These are phyloP conservation scores for Agaricus blazei DNA, from an alignment of 768 basidiomycete genomes.

Conservation along the genomic window DNA sequence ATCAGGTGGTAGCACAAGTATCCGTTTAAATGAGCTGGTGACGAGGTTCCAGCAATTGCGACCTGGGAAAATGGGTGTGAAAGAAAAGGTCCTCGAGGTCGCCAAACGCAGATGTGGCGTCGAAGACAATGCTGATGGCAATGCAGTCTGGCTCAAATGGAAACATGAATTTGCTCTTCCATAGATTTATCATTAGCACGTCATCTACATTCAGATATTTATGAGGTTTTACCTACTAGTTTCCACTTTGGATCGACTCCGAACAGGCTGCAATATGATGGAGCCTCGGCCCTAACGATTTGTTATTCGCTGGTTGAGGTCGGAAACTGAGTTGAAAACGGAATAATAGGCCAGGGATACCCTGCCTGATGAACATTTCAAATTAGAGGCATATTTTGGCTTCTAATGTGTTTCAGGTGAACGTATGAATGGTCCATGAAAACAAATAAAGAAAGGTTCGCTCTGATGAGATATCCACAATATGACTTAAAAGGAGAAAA, in stretches of 20 bases:
- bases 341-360: neutral
- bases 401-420: constrained; percentile 6
- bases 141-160: constrained; percentile 61
- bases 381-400: no score
- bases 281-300: neutral
- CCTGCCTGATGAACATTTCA: no score
- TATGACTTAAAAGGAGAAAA: neutral
- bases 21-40: constrained; percentile 62
- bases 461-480: neutral
- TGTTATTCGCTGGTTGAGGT: neutral
- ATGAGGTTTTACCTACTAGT: neutral
- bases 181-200: neutral
- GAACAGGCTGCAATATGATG: no score
- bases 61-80: constrained; percentile 55
- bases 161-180: constrained; percentile 24
- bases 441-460: neutral
- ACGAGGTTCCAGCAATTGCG: constrained; percentile 45
- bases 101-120: constrained; percentile 61
- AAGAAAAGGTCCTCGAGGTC: constrained; percentile 76
- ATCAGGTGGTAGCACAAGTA: constrained; percentile 55
- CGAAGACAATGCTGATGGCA: constrained; percentile 54
- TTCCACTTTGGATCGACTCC: no score
- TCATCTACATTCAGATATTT: neutral
- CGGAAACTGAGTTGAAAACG: constrained; percentile 6
- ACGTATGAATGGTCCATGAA: constrained; percentile 2